Conservation (phyloP, 768 basidiomycete species). For the Pholiota microspora region DNA sequence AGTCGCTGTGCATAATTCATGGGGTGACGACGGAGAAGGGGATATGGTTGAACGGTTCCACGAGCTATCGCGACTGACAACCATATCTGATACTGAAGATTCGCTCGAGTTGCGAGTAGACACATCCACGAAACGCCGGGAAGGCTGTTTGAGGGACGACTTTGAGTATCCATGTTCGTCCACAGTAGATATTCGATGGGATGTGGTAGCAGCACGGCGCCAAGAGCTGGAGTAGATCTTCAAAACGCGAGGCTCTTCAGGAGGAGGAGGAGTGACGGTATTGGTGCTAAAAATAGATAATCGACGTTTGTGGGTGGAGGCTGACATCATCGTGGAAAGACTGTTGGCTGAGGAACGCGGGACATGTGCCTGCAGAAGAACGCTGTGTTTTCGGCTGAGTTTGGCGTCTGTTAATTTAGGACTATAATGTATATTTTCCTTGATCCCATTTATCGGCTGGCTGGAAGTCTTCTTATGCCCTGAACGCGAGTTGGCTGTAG, state of each 20-base stretch:
- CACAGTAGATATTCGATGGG: constrained; percentile 3
- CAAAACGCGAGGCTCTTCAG: constrained; percentile 29
- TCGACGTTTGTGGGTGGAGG: constrained; percentile 21
- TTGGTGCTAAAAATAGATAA: constrained; percentile 26
- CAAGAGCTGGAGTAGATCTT: constrained; percentile 28
- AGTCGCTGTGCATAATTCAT: constrained; percentile 62
- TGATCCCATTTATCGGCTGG: constrained; percentile 6
- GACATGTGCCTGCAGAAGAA: constrained; percentile 5
- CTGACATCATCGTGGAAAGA: constrained; percentile 20
- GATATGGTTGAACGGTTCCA: not conserved
- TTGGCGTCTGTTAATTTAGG: constrained; percentile 3
- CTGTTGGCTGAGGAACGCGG: constrained; percentile 24
- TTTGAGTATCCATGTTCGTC: constrained; percentile 10
- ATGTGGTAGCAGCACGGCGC: constrained; percentile 16
- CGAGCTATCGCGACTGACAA: constrained; percentile 7
- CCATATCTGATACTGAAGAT: constrained; percentile 35
- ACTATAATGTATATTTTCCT: not conserved
- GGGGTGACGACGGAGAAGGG: constrained; percentile 36
- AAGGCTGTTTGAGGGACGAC: constrained; percentile 26
- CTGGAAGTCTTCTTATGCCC: constrained; percentile 20
- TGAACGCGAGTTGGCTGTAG: constrained; percentile 15
- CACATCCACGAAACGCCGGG: constrained; percentile 32
- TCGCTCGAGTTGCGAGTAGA: constrained; percentile 46
- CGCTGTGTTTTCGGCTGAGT: not conserved
- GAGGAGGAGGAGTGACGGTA: constrained; percentile 25